Evolutionary conservation across 1,284 basidiomycete genomes (phyloP).

Genomic region (Hymenochaete sp.): DNA sequence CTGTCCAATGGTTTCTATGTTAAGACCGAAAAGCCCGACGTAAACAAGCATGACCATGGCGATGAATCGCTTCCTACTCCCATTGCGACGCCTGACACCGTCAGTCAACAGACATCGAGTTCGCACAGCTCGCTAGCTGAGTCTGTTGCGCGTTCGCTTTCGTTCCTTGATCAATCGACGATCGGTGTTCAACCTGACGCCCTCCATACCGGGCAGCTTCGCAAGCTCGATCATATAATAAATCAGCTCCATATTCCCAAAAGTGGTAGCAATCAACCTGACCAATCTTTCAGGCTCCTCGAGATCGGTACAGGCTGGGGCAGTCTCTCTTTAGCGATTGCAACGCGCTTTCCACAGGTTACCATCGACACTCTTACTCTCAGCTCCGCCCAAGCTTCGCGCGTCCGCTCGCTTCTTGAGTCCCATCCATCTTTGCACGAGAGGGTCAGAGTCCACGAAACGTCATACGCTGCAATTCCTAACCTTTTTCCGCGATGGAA

Average conservation of each 20-base stretch:
- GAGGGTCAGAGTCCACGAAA: conserved; percentile 57
- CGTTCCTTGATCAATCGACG: background rate
- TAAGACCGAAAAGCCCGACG: conserved; percentile 17
- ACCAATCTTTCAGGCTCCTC: conserved; percentile 60
- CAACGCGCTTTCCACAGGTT: conserved; percentile 42
- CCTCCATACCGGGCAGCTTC: conserved; percentile 59
- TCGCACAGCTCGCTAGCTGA: too few relatives aligned
- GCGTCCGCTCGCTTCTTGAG: conserved; percentile 53
- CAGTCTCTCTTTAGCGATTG: conserved; percentile 61
- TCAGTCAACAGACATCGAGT: too few relatives aligned
- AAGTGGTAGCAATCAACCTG: too few relatives aligned
- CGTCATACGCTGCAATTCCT: conserved; percentile 69
- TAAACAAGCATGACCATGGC: too few relatives aligned
- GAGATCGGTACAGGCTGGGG: conserved; percentile 84
- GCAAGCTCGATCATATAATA: conserved; percentile 53
- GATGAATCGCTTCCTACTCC: conserved; percentile 8
- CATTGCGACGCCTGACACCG: conserved; percentile 9
- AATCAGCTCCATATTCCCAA: conserved; percentile 42
- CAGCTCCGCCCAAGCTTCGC: conserved; percentile 57
- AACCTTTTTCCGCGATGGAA: conserved; percentile 55
- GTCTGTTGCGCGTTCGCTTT: too few relatives aligned
- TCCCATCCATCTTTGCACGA: conserved; percentile 3
- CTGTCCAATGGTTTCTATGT: too few relatives aligned
- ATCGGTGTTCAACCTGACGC: conserved; percentile 43
- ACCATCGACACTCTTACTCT: conserved; percentile 71